Conservation (phyloP, 257 asterid species). For the Craterostigma plantagineum region DNA sequence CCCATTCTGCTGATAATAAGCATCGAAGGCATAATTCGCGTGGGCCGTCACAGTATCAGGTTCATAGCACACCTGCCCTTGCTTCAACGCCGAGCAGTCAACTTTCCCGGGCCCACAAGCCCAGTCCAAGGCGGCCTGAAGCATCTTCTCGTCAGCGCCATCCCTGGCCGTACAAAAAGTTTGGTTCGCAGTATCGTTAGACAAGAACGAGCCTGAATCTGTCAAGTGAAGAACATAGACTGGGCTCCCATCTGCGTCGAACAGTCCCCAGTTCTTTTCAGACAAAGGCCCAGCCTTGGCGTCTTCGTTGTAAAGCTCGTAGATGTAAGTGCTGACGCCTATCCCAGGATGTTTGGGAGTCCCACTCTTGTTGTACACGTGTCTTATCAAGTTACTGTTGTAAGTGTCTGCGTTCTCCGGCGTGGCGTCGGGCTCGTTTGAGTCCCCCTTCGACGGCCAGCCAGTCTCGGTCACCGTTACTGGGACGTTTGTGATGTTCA, state of each 20-base stretch:
- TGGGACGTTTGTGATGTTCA: slow-evolving; percentile 73
- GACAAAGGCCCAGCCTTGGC: slow-evolving; percentile 41
- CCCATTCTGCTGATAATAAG: slow-evolving; percentile 56
- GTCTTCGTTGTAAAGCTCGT: slow-evolving; percentile 86
- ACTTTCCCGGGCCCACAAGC: slow-evolving; percentile 92
- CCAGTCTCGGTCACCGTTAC: slow-evolving; percentile 72
- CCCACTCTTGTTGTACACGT: slow-evolving; percentile 55
- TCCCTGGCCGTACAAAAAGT: slow-evolving; percentile 58
- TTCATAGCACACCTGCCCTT: slow-evolving; percentile 74
- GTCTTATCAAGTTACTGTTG: slow-evolving; percentile 67
- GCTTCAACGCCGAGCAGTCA: slow-evolving; percentile 49
- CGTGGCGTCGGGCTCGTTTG: slow-evolving; percentile 67
- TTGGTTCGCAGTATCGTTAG: slow-evolving; percentile 65
- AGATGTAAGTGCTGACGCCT: slow-evolving; percentile 53
- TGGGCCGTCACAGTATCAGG: slow-evolving; percentile 69
- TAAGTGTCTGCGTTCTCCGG: slow-evolving; percentile 67
- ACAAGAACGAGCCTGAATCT: slow-evolving; percentile 43
- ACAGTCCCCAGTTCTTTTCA: slow-evolving; percentile 88
- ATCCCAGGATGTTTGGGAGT: slow-evolving; percentile 74
- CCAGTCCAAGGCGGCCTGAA: slow-evolving; percentile 96
- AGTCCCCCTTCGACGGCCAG: slow-evolving; percentile 84
- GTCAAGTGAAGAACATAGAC: slow-evolving; percentile 44
- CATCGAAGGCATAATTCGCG: slow-evolving; percentile 64
- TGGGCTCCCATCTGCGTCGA: slow-evolving; percentile 46
- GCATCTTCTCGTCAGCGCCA: slow-evolving; percentile 56